phyloP scores from a whole-genome alignment of 2,329 filamentous ascomycete genomes.

The Arthrobotrys musiformis region DNA sequence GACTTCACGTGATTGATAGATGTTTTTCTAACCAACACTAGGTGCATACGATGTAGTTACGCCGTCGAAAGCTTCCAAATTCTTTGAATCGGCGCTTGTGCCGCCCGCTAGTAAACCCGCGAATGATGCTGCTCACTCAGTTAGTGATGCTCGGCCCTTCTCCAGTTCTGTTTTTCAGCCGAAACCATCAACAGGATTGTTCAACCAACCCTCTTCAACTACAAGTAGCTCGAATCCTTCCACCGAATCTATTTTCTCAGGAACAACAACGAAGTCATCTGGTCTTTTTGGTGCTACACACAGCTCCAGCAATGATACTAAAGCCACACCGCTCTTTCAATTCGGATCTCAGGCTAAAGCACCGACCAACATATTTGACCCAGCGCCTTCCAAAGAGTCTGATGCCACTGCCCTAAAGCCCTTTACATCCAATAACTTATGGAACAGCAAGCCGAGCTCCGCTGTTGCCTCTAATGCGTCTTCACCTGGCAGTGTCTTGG shows the following conservation, averaged over 20 bases:
- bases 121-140: neutral
- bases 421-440: constrained; percentile 23
- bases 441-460: constrained; percentile 47
- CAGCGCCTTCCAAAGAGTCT: constrained; percentile 7
- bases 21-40: neutral
- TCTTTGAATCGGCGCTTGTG: constrained; percentile 45
- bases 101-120: neutral
- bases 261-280: constrained; percentile 15
- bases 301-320: constrained; percentile 4
- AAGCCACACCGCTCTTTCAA: constrained; percentile 6
- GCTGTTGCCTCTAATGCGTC: constrained; percentile 52
- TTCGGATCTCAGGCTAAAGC: constrained; percentile 29
- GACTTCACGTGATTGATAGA: neutral
- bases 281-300: constrained; percentile 27
- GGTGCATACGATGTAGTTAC: neutral
- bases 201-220: neutral
- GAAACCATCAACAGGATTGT: constrained; percentile 21
- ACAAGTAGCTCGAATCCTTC: neutral
- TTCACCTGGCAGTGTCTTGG: constrained; percentile 44
- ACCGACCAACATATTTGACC: constrained; percentile 24
- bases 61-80: constrained; percentile 34
- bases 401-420: constrained; percentile 11
- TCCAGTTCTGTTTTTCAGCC: constrained; percentile 25
- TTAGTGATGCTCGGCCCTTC: neutral
- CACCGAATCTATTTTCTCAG: constrained; percentile 9